Evolutionary conservation across 495 filamentous ascomycete species (phyloP), one percentile per base, ranked within the genome.

Genomic region (Niebla homalea): DNA sequence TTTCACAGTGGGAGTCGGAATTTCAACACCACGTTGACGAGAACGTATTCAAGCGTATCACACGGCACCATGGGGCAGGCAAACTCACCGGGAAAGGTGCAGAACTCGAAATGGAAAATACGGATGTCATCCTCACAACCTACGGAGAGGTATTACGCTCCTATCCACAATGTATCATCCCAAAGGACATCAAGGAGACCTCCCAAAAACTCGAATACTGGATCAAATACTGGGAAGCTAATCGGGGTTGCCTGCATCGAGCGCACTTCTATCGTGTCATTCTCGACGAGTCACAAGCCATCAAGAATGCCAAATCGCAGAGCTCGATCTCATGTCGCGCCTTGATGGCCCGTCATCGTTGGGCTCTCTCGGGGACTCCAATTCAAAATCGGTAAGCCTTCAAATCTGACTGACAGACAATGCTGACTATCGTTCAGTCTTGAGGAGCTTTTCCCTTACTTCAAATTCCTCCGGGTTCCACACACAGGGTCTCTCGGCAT

Each of bases 281-380:
- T 11, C 66, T 82, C 0, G 79, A 83, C 48, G 81, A 83, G 56
- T 76, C 71, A 0, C 79, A 83, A 48, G 54, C 57, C 0, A 86
- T 86, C 57, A 84, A 82, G 43, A 85, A 85, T 52, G 60, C 67
- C 20, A 43, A 57, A 4, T 56, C 59, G 0, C 58, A 62, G 37
- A 76, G 73, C 3, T 75, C 72, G 0, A 61, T 71, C 1, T 76
- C 78, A 4, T 79, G 80, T 48, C 60, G 72, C 8, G 68, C 61
- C 4, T 59, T 88, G 0, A 66, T 63, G 39, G 74, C 68, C 1
- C 62, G 69, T 12, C 65, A 74, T 49, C 71, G 74, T 35, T 87
- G 83, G 82, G 64, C 72, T 1, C 29, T 87, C 0, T 74, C 63
- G 12, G 82, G 79, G 1, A 86, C 81, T 0, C 82, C 79, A 0